Evolutionary conservation across 139 green algal species (phyloP), one percentile per base, ranked within the genome.

Genomic region (Pleodorina starrii): DNA sequence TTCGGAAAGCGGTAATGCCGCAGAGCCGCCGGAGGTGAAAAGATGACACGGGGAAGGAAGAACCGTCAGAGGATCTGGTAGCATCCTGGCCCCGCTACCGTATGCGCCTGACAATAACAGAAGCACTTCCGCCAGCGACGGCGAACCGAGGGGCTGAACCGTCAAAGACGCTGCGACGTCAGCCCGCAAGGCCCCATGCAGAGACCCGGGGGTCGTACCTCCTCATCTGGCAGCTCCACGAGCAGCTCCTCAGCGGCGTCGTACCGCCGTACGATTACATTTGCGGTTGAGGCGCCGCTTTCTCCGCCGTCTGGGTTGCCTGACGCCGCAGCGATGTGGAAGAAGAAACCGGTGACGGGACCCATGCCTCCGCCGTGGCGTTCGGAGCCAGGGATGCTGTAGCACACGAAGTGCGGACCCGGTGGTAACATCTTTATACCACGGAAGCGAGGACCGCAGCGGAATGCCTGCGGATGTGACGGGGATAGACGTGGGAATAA

Each of bases 351-450:
- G 44, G 93, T 94, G 38, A 88, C 88, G 9, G 93, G 94, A 0
- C 91, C 92, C 57, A 95, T 89, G 44, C 82, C 93, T 23, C 83
- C 88, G 25, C 50, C 46, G 29, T 60, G 46, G 9, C 36, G 73
- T 25, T 79, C 27, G 0, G 78, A 85, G 27, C 79, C 86, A 2
- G 79, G 75, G 10, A 86, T 7, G 48, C 91, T 93, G 92, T 95
- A 97, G 27, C 92, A 95, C 0, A 98, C 66, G n/a, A 98, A 94
- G 83, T 99, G 97, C 0, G 91, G 36, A 1, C 97, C 97, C 2
- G 97, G 96, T 0, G 97, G 96, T 14, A 99, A 23, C 97, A 99
- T 99, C 89, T 99, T 99, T 10, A 99, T 84, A 43, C 97, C 97
- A 35, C 92, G 94, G 90, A 99, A 99, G 17, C 93, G 93, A 12